Percentiles rank a stretch among this genome's conserved stretches.
Evolutionary conservation across 2,329 filamentous ascomycete genomes (phyloP).

Genomic region (Botrytis porri): DNA sequence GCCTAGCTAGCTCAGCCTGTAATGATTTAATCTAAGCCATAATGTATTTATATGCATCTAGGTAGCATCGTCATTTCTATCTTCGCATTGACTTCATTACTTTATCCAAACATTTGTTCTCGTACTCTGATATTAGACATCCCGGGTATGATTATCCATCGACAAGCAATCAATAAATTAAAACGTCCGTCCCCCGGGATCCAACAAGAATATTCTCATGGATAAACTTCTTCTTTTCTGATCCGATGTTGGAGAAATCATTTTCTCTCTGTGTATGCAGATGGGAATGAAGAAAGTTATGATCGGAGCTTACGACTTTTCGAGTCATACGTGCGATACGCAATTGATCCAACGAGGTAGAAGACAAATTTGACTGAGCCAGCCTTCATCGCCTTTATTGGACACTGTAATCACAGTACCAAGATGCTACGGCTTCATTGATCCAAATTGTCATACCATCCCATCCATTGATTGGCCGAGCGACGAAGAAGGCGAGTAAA

Average conservation of each 20-base stretch:
- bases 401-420: background rate
- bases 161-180: conserved; percentile 4
- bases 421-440: background rate
- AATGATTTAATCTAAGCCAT: background rate
- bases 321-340: background rate
- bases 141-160: background rate
- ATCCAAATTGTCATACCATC: background rate
- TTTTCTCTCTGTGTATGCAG: background rate
- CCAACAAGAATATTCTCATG: background rate
- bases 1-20: background rate
- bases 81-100: conserved; percentile 3
- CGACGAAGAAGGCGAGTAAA: background rate
- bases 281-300: background rate
- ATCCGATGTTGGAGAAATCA: background rate
- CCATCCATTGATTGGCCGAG: background rate
- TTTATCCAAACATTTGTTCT: background rate
- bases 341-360: background rate
- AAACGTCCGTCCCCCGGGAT: background rate
- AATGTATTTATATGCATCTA: background rate
- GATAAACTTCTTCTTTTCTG: background rate
- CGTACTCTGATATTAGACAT: background rate
- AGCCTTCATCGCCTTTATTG: background rate
- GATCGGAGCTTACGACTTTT: background rate
- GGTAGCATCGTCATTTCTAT: background rate
- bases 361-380: background rate